Percentiles rank a stretch among this genome's conserved stretches.
Conservation (phyloP, 2,329 filamentous ascomycete genomes). For the Fusarium nodosum region DNA sequence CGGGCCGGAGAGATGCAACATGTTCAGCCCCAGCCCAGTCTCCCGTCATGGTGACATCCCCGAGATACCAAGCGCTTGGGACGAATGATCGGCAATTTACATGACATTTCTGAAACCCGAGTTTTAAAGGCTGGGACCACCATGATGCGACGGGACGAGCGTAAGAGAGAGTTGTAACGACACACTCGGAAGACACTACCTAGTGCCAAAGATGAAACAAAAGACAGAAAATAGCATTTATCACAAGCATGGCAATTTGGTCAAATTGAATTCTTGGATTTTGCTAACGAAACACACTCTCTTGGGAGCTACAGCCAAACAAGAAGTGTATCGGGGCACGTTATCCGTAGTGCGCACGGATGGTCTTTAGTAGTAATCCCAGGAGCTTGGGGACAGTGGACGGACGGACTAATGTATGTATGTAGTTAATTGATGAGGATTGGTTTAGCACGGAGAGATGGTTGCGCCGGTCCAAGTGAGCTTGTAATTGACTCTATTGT, state of each 20-base stretch:
- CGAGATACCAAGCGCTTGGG: neutral
- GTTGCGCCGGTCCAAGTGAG: neutral
- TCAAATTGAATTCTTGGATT: fast-evolving
- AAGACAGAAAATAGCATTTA: neutral
- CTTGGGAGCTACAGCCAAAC: no score
- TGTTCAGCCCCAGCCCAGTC: neutral
- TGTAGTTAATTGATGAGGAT: neutral
- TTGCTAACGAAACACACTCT: neutral
- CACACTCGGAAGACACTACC: no score
- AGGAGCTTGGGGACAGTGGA: neutral
- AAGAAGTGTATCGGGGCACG: neutral
- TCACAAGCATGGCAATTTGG: neutral
- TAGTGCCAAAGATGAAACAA: neutral
- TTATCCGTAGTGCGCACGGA: neutral
- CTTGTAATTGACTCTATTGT: neutral
- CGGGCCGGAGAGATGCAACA: neutral
- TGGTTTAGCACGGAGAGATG: neutral
- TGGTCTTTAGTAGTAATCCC: neutral
- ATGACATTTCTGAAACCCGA: neutral
- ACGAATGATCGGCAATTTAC: neutral
- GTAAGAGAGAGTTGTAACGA: neutral
- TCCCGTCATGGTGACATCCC: neutral
- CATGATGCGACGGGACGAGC: neutral
- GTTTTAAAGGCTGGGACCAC: neutral
- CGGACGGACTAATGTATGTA: neutral